A percentile compares a stretch with the other conserved stretches of the same genome.
Conservation (phyloP, 2,329 filamentous ascomycete genomes). For the Calonectria pteridis region DNA sequence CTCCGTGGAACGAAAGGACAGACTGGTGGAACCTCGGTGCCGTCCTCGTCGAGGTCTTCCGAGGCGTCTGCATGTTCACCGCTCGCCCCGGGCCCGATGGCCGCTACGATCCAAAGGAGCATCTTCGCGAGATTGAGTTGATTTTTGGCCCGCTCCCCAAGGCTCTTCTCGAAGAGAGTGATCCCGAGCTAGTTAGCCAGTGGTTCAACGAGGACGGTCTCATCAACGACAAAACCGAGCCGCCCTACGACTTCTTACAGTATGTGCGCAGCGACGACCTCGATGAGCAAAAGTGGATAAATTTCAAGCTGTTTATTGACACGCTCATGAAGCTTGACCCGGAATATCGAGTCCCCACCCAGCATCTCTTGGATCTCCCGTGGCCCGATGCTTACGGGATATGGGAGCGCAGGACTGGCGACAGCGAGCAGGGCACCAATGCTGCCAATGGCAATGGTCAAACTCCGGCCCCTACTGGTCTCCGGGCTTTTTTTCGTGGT, state of each 20-base stretch:
- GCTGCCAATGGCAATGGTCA: neutral
- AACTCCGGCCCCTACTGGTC: neutral
- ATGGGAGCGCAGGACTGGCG: neutral
- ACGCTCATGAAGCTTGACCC: neutral
- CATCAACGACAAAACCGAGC: neutral
- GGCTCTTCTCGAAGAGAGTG: neutral
- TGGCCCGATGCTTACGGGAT: neutral
- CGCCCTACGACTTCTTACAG: no score
- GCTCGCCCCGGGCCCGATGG: neutral
- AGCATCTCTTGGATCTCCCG: neutral
- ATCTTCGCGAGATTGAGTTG: neutral
- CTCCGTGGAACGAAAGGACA: neutral
- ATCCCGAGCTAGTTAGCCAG: neutral
- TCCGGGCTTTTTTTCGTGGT: neutral
- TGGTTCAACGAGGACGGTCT: neutral
- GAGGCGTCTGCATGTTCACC: neutral
- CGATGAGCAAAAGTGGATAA: no score
- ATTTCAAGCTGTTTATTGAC: neutral
- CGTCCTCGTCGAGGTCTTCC: neutral
- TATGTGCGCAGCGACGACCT: neutral
- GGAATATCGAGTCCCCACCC: neutral
- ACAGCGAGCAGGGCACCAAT: neutral
- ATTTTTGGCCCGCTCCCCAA: neutral
- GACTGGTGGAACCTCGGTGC: neutral
- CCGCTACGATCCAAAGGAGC: neutral